Percentiles rank a stretch among this genome's conserved stretches.
Evolutionary conservation across 805 yeast genomes (phyloP).

Genomic region (Barnettozyma populi): DNA sequence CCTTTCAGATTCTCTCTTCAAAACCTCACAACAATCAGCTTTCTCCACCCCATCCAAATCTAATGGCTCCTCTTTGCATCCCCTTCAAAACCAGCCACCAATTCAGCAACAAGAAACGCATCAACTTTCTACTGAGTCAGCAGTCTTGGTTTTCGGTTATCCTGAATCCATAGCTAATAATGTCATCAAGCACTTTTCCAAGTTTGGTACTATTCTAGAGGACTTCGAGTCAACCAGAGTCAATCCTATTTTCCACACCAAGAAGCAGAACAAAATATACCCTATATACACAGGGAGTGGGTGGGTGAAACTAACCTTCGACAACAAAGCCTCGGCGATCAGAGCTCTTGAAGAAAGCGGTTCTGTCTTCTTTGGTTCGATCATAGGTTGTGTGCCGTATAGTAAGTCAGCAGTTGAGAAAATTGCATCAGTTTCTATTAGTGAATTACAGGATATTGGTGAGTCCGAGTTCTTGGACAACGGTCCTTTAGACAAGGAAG

Average conservation of each 20-base stretch:
- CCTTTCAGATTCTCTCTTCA: slow-evolving; percentile 12
- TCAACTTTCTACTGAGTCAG: slow-evolving; percentile 37
- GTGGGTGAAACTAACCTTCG: slow-evolving; percentile 90
- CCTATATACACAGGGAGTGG: slow-evolving; percentile 83
- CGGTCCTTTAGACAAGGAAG: slow-evolving; percentile 11
- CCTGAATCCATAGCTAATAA: slow-evolving; percentile 67
- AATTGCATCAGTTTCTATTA: slow-evolving; percentile 40
- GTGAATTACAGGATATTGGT: slow-evolving; percentile 44
- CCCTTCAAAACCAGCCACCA: slow-evolving; percentile 2
- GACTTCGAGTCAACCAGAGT: slow-evolving; percentile 47
- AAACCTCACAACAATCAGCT: slow-evolving; percentile 9
- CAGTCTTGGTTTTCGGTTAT: slow-evolving; percentile 85
- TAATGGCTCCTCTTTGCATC: slow-evolving; percentile 1
- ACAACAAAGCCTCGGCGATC: slow-evolving; percentile 64
- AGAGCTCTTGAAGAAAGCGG: slow-evolving; percentile 88
- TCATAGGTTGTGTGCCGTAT: slow-evolving; percentile 68
- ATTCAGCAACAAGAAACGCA: background rate
- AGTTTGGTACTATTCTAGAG: slow-evolving; percentile 76
- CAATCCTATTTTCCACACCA: slow-evolving; percentile 23
- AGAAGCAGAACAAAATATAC: slow-evolving; percentile 27
- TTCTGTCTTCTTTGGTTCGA: slow-evolving; percentile 54
- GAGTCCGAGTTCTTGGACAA: slow-evolving; percentile 21
- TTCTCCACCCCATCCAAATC: slow-evolving; percentile 18
- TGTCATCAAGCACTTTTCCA: slow-evolving; percentile 67
- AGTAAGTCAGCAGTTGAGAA: slow-evolving; percentile 56